Evolutionary conservation across 2,329 filamentous ascomycete species (phyloP).

Genomic region (Colletotrichum melonis): DNA sequence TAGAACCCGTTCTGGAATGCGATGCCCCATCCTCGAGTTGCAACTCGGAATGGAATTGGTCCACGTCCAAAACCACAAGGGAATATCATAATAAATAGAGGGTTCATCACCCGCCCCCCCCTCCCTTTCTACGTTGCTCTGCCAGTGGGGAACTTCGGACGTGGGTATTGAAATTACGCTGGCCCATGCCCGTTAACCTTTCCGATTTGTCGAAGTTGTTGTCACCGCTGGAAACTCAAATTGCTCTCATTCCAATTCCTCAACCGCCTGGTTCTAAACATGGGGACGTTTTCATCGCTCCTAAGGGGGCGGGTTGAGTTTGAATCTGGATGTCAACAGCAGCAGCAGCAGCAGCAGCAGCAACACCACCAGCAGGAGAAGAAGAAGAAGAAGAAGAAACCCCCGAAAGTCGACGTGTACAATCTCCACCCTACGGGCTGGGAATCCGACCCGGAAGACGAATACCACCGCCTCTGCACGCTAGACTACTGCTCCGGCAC

Average conservation of each 20-base stretch:
- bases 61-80: not conserved
- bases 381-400: not conserved
- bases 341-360: too few relatives aligned
- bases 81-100: not conserved
- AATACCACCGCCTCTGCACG: slow-evolving; percentile 49
- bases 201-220: too few relatives aligned
- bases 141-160: not conserved
- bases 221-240: not conserved
- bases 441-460: slow-evolving; percentile 49
- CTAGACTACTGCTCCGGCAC: slow-evolving; percentile 48
- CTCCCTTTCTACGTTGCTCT: not conserved
- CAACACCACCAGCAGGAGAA: too few relatives aligned
- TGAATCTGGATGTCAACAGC: too few relatives aligned
- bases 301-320: not conserved
- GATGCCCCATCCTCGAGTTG: not conserved
- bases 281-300: not conserved
- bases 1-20: not conserved
- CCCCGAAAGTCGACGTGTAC: slow-evolving; percentile 38
- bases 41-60: not conserved
- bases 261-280: not conserved
- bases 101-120: not conserved
- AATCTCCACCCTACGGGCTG: slow-evolving; percentile 47
- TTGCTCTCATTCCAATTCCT: not conserved
- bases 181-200: too few relatives aligned
- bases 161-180: not conserved